Percentiles rank a stretch among this genome's conserved stretches.
phyloP scores from a whole-genome alignment of 495 filamentous ascomycete species.

The Tetracladium marchalianum region DNA sequence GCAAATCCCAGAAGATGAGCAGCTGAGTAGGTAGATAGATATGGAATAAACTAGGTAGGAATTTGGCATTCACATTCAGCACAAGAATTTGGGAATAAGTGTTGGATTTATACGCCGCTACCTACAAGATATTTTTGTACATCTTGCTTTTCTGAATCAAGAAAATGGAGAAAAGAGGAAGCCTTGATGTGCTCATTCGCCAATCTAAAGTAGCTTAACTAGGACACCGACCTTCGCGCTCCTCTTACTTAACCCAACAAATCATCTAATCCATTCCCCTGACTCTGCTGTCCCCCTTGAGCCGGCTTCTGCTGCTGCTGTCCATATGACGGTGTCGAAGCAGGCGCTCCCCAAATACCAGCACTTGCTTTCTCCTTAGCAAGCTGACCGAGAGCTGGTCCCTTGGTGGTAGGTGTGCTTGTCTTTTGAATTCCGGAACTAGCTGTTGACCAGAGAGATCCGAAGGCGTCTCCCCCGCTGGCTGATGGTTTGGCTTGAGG shows the following conservation, averaged over 20 bases:
- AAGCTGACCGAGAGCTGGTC: conserved; percentile 78
- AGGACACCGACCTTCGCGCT: neutral
- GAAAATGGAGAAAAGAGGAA: too few relatives aligned
- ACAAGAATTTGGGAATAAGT: too few relatives aligned
- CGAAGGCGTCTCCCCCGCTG: conserved; percentile 71
- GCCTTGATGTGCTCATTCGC: too few relatives aligned
- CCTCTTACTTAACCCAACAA: conserved; percentile 42
- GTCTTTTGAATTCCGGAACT: conserved; percentile 74
- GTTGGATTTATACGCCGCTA: too few relatives aligned
- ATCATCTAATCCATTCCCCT: conserved; percentile 50
- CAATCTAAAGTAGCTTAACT: too few relatives aligned
- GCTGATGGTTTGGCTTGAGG: conserved; percentile 39
- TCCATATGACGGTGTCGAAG: conserved; percentile 30
- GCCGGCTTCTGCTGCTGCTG: conserved; percentile 27
- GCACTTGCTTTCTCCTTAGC: conserved; percentile 92
- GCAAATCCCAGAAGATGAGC: too few relatives aligned
- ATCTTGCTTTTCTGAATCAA: too few relatives aligned
- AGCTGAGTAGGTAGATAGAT: too few relatives aligned
- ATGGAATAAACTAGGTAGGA: too few relatives aligned
- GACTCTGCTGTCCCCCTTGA: conserved; percentile 19
- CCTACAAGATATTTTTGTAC: too few relatives aligned
- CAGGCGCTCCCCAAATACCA: conserved; percentile 78
- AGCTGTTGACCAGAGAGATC: conserved; percentile 70
- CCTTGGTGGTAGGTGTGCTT: conserved; percentile 38
- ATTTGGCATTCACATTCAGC: too few relatives aligned